Evolutionary conservation across 2,329 filamentous ascomycete genomes (phyloP).

Genomic region (Colletotrichum lindemuthianum): DNA sequence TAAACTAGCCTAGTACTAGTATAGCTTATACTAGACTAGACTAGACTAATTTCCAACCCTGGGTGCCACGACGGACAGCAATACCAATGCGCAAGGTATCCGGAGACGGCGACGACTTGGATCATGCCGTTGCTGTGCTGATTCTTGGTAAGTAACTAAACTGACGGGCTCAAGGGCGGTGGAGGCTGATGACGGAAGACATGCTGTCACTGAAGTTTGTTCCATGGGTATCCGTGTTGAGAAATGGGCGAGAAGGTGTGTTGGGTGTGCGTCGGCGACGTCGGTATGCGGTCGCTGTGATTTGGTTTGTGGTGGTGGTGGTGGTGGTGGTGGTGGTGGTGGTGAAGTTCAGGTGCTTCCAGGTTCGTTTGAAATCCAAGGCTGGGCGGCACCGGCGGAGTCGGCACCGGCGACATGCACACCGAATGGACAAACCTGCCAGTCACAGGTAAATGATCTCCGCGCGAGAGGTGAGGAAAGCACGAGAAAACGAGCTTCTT

Average conservation of each 20-base stretch:
- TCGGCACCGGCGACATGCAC: constrained; percentile 10
- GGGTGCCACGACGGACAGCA: too few species aligned
- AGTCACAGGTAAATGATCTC: too few species aligned
- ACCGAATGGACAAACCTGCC: neutral
- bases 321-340: neutral
- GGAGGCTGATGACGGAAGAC: constrained; percentile 19
- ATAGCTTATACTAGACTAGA: too few species aligned
- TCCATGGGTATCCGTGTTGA: constrained; percentile 30
- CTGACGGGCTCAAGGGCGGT: neutral
- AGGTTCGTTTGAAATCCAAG: neutral
- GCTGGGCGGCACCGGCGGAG: constrained; percentile 2
- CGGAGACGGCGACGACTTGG: too few species aligned
- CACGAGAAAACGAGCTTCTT: too few species aligned
- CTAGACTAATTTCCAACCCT: too few species aligned
- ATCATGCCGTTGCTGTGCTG: too few species aligned
- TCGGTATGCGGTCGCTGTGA: constrained; percentile 1
- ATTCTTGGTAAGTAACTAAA: too few species aligned
- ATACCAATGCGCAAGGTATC: too few species aligned
- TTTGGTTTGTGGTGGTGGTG: constrained; percentile 4
- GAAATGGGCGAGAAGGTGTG: constrained; percentile 1
- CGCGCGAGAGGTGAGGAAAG: too few species aligned
- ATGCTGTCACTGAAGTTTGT: constrained; percentile 14
- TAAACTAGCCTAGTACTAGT: too few species aligned
- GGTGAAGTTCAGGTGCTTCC: too few species aligned
- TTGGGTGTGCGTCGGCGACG: constrained; percentile 8